Base-by-base conservation (phyloP, 352 stramenopile genomes). In the Phytophthora cryptogea region DNA sequence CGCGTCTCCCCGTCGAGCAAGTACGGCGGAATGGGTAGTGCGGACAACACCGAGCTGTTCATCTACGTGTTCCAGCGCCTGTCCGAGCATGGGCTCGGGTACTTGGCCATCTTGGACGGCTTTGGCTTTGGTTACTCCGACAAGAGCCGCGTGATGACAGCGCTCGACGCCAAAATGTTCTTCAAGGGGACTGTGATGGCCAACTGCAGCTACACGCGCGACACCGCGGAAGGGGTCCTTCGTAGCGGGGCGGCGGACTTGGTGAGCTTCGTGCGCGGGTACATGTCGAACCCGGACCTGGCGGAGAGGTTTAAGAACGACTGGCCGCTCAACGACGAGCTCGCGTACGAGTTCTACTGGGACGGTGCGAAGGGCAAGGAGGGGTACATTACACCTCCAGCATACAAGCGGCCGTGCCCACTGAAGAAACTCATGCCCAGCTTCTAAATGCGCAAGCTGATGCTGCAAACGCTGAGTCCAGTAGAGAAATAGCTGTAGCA, bases 41-140 rank as follows among this genome's bases (percentile, higher is more conserved):
- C 31, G 14, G 63, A 85, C 51, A 78, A 74, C 43, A 26, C 61
- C 4, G 60, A 64, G 20, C 54, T 80, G 47, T 85, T 78, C 49
- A 70, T 39, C 31, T 80, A 79, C 54, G 59, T 74, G 2, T 53
- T 76, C 30, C 36, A 78, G 33, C 65, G 54, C 9, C 14, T 76
- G 47, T 61, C 55, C 16, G 57, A 59, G 33, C 57, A 69, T 28
- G n/a, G 33, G 0, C 54, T 76, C 13, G 63, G 49, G 4, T 74
- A 76, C 43, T 26, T 77, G 32, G 50, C 53, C 9, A 71, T 79
- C 26, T 45, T 74, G 31, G 58, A 78, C 43, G 68, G 68, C 13
- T 64, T 67, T 30, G 57, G 63, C 16, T 70, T 63, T 36, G 63
- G 63, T 1, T 56, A 68, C 58, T 63, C 56, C 1, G 57, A 68